Conservation (phyloP, 129 eudicot genomes). For the Glebionis coronaria region DNA sequence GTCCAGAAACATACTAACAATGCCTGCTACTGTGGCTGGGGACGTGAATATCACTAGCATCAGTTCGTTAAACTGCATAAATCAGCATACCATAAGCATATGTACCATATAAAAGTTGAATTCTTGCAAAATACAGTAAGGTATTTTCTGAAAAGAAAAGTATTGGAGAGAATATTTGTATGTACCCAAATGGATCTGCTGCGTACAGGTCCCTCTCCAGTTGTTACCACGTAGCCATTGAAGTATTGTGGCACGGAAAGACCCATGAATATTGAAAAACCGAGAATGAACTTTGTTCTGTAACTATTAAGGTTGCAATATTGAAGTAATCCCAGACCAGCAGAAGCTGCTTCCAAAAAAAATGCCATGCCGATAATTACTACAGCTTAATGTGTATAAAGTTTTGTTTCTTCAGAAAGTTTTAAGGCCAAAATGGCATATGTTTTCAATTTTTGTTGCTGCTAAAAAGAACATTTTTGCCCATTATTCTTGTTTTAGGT, state of each 20-base stretch:
- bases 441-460: no score
- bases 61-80: constrained; percentile 62
- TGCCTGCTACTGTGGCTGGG: constrained; percentile 70
- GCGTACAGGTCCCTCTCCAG: constrained; percentile 75
- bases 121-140: neutral
- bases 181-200: constrained; percentile 65
- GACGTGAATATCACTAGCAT: constrained; percentile 78
- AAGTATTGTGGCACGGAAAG: constrained; percentile 93
- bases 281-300: constrained; percentile 88
- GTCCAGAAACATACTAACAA: constrained; percentile 58
- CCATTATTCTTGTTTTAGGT: neutral
- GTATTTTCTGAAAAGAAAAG: neutral
- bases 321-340: constrained; percentile 87
- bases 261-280: constrained; percentile 90
- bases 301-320: constrained; percentile 94
- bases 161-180: neutral
- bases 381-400: no score
- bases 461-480: neutral
- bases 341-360: constrained; percentile 57
- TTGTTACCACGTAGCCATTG: constrained; percentile 52
- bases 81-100: neutral
- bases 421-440: no score
- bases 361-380: neutral
- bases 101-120: neutral
- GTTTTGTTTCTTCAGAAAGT: no score